These are phyloP conservation scores for Epithemia pelagica DNA, from an alignment of 108 stramenopile genomes.

Conservation along the genomic window DNA sequence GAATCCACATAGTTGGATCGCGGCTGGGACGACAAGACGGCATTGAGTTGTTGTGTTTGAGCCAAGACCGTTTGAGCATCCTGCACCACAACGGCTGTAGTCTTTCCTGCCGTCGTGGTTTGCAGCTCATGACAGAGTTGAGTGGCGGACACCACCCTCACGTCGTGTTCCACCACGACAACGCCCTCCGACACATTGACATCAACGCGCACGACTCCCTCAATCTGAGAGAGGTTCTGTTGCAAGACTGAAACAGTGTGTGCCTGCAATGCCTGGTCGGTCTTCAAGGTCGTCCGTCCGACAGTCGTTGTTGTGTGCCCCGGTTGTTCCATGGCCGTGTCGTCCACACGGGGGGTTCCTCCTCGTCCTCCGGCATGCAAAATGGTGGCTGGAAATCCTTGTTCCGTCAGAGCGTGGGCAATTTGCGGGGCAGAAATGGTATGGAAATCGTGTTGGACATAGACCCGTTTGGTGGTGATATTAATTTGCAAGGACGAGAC, in stretches of 20 bases:
- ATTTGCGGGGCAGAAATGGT: conserved; percentile 35
- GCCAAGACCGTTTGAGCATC: conserved; percentile 14
- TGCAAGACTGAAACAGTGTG: conserved; percentile 21
- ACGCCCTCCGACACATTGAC: conserved; percentile 42
- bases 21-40: conserved; percentile 1
- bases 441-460: conserved; percentile 55
- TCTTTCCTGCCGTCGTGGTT: conserved; percentile 2
- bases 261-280: conserved; percentile 4
- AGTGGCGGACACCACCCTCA: conserved; percentile 23
- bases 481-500: conserved; percentile 68
- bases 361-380: conserved; percentile 43
- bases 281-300: conserved; percentile 24
- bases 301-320: neutral
- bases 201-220: conserved; percentile 32
- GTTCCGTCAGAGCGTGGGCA: conserved; percentile 36
- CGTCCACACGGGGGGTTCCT: neutral
- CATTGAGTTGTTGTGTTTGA: neutral
- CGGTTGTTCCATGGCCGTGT: neutral
- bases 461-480: conserved; percentile 69
- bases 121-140: conserved; percentile 7
- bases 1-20: conserved; percentile 61
- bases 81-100: conserved; percentile 6
- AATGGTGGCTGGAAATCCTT: conserved; percentile 56
- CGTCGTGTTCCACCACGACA: conserved; percentile 54
- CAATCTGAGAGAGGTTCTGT: conserved; percentile 19